Evolutionary conservation across 805 yeast species (phyloP), one percentile per base, ranked within the genome.

Genomic region (Tetrapisispora fleetii): DNA sequence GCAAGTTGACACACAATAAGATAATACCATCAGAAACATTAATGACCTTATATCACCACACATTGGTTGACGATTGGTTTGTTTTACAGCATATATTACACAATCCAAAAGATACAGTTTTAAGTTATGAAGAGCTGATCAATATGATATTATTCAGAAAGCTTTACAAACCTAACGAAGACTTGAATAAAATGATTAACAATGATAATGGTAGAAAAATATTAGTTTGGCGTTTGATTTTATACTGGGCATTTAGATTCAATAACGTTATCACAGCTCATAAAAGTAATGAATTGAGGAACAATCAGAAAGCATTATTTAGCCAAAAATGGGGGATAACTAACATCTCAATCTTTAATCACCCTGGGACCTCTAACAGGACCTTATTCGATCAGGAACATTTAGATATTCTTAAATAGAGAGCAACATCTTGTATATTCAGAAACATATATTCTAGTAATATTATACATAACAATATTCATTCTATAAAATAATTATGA

Each of bases 131-230:
- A 50, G 89, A 83, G 59, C 58, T 82, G 35, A 65, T 79, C 2
- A 62, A 70, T 41, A 74, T 79, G 7, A 75, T 84, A 52, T 54
- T 79, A 38, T 80, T 78, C 51, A 70, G 89, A 49, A 80, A 79
- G 27, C 62, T 83, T 40, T 67, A 79, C 16, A 69, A 71, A 50
- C 48, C 53, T 14, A 57, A 49, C 1, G 70, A 65, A 22, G 67
- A 69, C 46, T 41, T 69, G 22, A 51, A 64, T 51, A 49, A 47
- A 39, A 48, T 72, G 54, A 70, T 67, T 7, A 50, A 64, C 19
- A 64, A 67, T 41, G 64, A 64, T 14, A 52, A 67, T 19, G 68
- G 75, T 28, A 48, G 68, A 37, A 62, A 68, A 40, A 54, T 78
- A 21, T 57, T 76, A 21, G 59, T 68, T 37, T 75, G 59, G 58